A percentile compares a stretch with the other conserved stretches of the same genome.
Conservation (phyloP, 2,329 filamentous ascomycete genomes). For the Thermomyces lanuginosus region DNA sequence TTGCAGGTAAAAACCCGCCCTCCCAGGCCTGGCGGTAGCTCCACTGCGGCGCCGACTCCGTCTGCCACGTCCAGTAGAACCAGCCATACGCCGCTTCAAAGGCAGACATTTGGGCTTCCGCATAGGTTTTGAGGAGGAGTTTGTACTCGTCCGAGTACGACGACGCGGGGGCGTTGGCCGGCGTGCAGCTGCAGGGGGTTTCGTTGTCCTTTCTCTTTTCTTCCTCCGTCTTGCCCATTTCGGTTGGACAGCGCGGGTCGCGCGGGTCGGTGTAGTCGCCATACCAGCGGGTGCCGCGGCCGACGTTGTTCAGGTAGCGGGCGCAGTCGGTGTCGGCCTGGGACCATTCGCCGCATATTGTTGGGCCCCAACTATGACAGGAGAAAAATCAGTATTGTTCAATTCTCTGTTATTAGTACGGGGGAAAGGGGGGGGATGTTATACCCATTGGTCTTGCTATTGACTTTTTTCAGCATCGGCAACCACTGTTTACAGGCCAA, state of each 20-base stretch:
- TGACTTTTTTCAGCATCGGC: constrained; percentile 54
- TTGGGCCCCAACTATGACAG: constrained; percentile 74
- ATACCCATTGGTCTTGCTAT: constrained; percentile 53
- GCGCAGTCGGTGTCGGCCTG: constrained; percentile 96
- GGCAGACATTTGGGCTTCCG: constrained; percentile 85
- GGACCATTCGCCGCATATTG: constrained; percentile 90
- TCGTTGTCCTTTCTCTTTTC: too few species aligned
- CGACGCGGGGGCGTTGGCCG: constrained; percentile 57
- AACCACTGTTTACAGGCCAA: constrained; percentile 85
- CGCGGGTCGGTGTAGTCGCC: constrained; percentile 30
- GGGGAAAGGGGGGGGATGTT: constrained; percentile 5
- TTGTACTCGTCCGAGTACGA: constrained; percentile 62
- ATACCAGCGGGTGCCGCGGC: constrained; percentile 77
- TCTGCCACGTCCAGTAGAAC: constrained; percentile 99
- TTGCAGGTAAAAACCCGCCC: constrained; percentile 57
- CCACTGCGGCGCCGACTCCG: constrained; percentile 75
- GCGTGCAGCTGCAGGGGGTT: constrained; percentile 57
- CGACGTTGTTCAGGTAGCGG: constrained; percentile 71
- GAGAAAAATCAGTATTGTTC: too few species aligned
- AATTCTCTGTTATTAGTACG: neutral
- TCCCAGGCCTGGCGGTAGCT: constrained; percentile 51
- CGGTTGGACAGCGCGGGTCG: constrained; percentile 57
- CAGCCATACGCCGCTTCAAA: constrained; percentile 92
- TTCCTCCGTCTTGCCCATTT: constrained; percentile 34
- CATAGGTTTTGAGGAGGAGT: constrained; percentile 72